A percentile compares a stretch with the other conserved stretches of the same genome.
These are phyloP conservation scores for Brassica incana DNA, from an alignment of 345 rosid species.

Conservation along the genomic window DNA sequence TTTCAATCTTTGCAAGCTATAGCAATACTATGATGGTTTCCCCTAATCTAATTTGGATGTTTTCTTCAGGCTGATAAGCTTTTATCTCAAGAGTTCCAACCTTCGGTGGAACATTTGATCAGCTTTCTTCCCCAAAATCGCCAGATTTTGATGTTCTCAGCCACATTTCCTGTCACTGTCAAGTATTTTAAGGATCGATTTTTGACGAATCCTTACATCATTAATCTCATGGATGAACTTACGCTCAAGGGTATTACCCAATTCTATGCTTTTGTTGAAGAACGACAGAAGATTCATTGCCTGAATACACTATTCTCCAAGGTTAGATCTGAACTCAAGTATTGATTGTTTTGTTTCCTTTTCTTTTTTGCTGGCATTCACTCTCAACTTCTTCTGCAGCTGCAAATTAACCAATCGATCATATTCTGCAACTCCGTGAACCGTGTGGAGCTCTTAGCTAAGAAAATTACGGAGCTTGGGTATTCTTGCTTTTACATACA, in stretches of 20 bases:
- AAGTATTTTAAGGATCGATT: constrained; percentile 86
- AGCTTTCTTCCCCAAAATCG: constrained; percentile 70
- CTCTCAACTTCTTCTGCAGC: not conserved
- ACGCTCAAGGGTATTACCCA: constrained; percentile 92
- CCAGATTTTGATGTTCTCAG: constrained; percentile 89
- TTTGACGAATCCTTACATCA: constrained; percentile 70
- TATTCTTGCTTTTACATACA: not conserved
- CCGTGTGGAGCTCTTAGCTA: not conserved
- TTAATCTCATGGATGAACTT: constrained; percentile 94
- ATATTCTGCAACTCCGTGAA: not conserved
- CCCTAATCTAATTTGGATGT: constrained; percentile 28
- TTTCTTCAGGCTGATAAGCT: constrained; percentile 80
- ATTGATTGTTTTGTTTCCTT: not conserved
- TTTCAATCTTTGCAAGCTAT: not conserved
- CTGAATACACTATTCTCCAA: constrained; percentile 88
- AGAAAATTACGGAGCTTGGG: not conserved
- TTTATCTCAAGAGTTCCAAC: constrained; percentile 90
- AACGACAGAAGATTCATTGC: constrained; percentile 93
- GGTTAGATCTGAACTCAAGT: constrained; percentile 47
- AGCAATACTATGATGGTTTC: not conserved
- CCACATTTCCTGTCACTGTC: constrained; percentile 89
- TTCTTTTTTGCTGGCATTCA: constrained; percentile 9
- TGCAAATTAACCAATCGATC: not conserved
- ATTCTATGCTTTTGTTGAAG: constrained; percentile 91
- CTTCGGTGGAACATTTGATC: constrained; percentile 81